Evolutionary conservation across 2,329 filamentous ascomycete species (phyloP).

Genomic region (Ustilaginoidea virens): DNA sequence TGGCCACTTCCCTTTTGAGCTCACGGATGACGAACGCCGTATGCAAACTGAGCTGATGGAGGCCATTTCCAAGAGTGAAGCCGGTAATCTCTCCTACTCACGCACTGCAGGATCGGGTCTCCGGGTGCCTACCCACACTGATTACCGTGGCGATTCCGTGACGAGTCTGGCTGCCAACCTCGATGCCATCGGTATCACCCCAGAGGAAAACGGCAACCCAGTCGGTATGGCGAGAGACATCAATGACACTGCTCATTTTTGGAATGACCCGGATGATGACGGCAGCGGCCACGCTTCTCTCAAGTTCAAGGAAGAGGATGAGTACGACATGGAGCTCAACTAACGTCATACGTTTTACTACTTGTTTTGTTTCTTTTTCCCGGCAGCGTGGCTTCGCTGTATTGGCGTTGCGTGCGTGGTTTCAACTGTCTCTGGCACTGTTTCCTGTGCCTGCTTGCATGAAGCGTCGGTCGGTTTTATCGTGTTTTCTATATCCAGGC

Average conservation of each 20-base stretch:
- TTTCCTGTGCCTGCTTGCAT: slow-evolving; percentile 2
- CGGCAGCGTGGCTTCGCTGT: slow-evolving; percentile 8
- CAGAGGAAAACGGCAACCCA: slow-evolving; percentile 21
- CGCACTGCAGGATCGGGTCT: slow-evolving; percentile 71
- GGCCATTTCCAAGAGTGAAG: slow-evolving; percentile 67
- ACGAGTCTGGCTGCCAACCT: slow-evolving; percentile 26
- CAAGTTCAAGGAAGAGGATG: slow-evolving; percentile 88
- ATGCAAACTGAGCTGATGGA: slow-evolving; percentile 91
- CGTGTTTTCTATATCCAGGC: no score
- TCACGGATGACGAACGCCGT: slow-evolving; percentile 81
- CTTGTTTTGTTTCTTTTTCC: no score
- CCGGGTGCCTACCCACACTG: slow-evolving; percentile 84
- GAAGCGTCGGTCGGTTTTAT: no score
- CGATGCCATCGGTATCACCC: slow-evolving; percentile 21
- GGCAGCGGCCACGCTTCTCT: slow-evolving; percentile 50
- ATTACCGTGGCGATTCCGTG: slow-evolving; percentile 69
- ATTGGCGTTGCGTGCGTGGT: slow-evolving; percentile 8
- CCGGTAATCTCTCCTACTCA: slow-evolving; percentile 66
- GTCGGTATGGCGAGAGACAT: slow-evolving; percentile 28
- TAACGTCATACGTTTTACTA: slow-evolving; percentile 10
- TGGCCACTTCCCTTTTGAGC: slow-evolving; percentile 62
- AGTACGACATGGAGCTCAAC: slow-evolving; percentile 69
- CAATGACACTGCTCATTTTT: slow-evolving; percentile 39
- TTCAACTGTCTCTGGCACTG: no score
- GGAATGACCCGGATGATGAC: slow-evolving; percentile 56